Evolutionary conservation across 78 protist genomes (phyloP), one percentile per base, ranked within the genome.

Genomic region (Dictyostelium capitatum): DNA sequence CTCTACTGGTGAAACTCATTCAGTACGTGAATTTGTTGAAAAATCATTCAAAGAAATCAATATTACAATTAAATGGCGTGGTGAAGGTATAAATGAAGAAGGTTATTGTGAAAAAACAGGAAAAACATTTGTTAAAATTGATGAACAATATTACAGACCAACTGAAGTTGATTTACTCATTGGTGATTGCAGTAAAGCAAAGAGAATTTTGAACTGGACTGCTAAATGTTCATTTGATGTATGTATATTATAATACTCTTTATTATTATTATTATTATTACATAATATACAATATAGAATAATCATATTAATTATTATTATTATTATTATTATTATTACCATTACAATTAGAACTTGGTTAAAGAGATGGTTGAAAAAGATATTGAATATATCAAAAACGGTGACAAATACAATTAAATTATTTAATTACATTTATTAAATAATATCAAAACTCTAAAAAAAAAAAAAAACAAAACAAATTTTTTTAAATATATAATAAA

Each of bases 111-210:
- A 64, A 20, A 57, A 51, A 23, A 83, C 69, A 15, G 95, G 91
- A 25, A 50, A 19, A 37, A 85, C 79, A 17, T 84, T 12, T 15
- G 83, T 69, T 23, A 92, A 64, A 79, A 65, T 94, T 3, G 96
- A 94, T 50, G 90, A 89, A 56, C 59, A 79, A 77, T 98, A 97
- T 80, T 97, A 94, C 97, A 96, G 98, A 59, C 98, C 98, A 43
- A 85, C 98, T n/a, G 99, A 98, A 87, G 99, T 98, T 25, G 98
- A 98, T 20, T 73, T 87, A 6, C 97, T 98, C 12, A 94, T 96
- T 11, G 99, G 99, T 57, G 75, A 93, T 92, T 97, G 98, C 43
- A 23, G 79, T 70, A 96, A 97, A 95, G 98, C 98, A n/a, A 54
- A 87, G 69, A 56, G 4, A 30, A 28, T 32, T 25, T 96, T 98